phyloP scores from a whole-genome alignment of 352 stramenopile species.

The Pythium aphanidermatum region DNA sequence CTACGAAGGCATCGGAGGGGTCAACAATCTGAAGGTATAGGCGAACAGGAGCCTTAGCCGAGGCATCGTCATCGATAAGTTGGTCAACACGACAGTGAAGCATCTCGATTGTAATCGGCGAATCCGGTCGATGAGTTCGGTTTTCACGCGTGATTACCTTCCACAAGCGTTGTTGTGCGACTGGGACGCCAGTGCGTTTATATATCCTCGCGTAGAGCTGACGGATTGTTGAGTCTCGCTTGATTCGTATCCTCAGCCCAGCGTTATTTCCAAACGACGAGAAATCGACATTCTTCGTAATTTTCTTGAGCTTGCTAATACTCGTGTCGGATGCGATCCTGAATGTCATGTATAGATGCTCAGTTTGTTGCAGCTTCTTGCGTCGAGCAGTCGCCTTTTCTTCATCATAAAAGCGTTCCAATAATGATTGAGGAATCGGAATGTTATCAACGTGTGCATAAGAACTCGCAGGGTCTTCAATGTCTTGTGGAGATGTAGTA shows the following conservation, averaged over 20 bases:
- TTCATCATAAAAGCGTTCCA: constrained; percentile 73
- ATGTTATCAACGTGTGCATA: no score
- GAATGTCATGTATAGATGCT: constrained; percentile 79
- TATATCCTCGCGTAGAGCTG: constrained; percentile 66
- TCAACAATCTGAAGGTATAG: constrained; percentile 72
- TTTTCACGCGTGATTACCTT: constrained; percentile 85
- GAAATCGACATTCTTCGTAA: constrained; percentile 78
- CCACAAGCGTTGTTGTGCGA: constrained; percentile 67
- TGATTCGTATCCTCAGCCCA: constrained; percentile 61
- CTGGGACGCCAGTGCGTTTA: constrained; percentile 52
- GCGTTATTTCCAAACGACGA: constrained; percentile 60
- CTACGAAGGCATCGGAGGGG: neutral
- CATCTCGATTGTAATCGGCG: constrained; percentile 33
- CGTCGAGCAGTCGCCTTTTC: constrained; percentile 56
- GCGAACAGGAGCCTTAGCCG: constrained; percentile 51
- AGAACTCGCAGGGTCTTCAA: constrained; percentile 1
- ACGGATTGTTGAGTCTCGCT: constrained; percentile 43
- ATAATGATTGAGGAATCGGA: constrained; percentile 40
- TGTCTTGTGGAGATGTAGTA: no score
- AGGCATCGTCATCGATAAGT: constrained; percentile 72
- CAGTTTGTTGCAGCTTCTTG: constrained; percentile 76
- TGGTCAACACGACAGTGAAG: constrained; percentile 43
- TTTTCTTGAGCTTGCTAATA: constrained; percentile 54
- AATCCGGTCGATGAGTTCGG: constrained; percentile 68
- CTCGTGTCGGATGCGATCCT: constrained; percentile 72